These are phyloP conservation scores for Hyaloscypha bicolor DNA, from an alignment of 495 filamentous ascomycete genomes.

Conservation along the genomic window DNA sequence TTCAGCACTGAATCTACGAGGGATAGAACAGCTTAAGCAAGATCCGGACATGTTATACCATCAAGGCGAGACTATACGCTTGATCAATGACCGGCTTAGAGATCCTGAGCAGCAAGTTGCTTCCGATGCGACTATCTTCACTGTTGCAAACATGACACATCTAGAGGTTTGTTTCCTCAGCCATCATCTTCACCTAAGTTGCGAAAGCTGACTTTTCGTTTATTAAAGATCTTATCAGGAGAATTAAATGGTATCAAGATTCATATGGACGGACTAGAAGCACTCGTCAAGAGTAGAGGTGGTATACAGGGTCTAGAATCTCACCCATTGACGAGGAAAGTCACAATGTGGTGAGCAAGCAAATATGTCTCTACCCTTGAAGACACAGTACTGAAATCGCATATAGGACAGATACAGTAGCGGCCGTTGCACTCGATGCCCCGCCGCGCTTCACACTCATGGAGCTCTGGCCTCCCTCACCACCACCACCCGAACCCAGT, in stretches of 20 bases:
- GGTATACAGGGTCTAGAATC: background rate
- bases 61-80: slow-evolving; percentile 1
- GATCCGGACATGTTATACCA: slow-evolving; percentile 1
- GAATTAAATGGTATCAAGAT: background rate
- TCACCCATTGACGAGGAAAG: background rate
- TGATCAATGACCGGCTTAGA: background rate
- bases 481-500: background rate
- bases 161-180: background rate
- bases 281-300: background rate
- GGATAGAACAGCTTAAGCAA: background rate
- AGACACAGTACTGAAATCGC: background rate
- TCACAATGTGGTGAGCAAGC: background rate
- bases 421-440: background rate
- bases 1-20: background rate
- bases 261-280: background rate
- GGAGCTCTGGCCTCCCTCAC: background rate
- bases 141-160: background rate
- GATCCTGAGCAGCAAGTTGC: background rate
- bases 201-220: background rate
- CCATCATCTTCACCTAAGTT: background rate
- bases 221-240: background rate
- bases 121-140: background rate
- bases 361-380: background rate
- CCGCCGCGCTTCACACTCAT: background rate
- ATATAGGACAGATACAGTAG: background rate